Evolutionary conservation across 441 rosid genomes (phyloP).

Genomic region (Gossypium lobatum): DNA sequence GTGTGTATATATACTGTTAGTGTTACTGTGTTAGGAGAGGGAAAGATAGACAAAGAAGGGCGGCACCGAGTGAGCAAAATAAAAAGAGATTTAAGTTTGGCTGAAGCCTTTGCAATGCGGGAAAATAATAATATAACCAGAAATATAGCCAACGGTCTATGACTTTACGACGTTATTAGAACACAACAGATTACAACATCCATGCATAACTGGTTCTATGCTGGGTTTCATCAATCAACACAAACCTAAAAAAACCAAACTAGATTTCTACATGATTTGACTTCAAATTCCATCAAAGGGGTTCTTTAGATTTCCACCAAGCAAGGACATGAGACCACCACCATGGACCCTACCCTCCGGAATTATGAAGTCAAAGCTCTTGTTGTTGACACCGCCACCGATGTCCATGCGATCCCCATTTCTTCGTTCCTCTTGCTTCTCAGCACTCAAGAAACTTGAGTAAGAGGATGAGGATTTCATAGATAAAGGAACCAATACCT

Average conservation of each 20-base stretch:
- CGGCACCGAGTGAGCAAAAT: background rate
- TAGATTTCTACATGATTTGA: slow-evolving; percentile 15
- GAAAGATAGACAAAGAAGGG: background rate
- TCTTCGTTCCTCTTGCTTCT: slow-evolving; percentile 36
- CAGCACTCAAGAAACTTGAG: slow-evolving; percentile 26
- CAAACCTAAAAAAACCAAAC: slow-evolving; percentile 1
- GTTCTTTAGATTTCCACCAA: slow-evolving; percentile 58
- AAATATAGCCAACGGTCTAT: background rate
- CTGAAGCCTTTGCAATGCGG: background rate
- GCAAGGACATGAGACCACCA: slow-evolving; percentile 85
- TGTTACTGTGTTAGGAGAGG: background rate
- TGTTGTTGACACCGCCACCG: slow-evolving; percentile 23
- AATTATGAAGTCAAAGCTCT: slow-evolving; percentile 44
- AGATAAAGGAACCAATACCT: slow-evolving; percentile 81
- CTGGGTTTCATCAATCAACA: background rate
- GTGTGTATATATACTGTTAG: background rate
- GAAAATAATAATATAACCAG: background rate
- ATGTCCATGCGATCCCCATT: slow-evolving; percentile 14
- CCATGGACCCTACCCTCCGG: slow-evolving; percentile 98
- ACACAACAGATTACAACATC: background rate
- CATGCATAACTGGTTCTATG: background rate
- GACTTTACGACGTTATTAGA: background rate
- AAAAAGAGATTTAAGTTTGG: background rate
- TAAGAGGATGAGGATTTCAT: slow-evolving; percentile 61
- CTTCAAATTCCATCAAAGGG: slow-evolving; percentile 46